phyloP scores from a whole-genome alignment of 2,329 filamentous ascomycete genomes.

The Trematosphaeria pertusa region DNA sequence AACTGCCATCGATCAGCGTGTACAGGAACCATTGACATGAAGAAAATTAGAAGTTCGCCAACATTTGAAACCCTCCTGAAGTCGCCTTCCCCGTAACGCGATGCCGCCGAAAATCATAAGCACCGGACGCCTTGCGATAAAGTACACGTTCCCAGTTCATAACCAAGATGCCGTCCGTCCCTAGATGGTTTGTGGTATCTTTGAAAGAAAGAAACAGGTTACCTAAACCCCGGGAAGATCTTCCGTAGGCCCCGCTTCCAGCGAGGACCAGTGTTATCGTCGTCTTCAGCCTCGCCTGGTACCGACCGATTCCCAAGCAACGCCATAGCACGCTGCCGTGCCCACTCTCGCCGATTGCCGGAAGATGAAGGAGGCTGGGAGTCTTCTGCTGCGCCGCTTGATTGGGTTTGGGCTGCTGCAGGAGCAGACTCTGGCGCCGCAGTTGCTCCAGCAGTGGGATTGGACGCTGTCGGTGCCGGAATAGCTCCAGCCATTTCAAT shows the following conservation, averaged over 20 bases:
- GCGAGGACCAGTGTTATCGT: conserved; percentile 24
- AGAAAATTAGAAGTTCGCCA: too few species aligned
- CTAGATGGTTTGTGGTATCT: conserved; percentile 12
- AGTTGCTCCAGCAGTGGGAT: not conserved
- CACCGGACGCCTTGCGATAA: not conserved
- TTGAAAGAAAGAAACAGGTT: conserved; percentile 7
- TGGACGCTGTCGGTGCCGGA: not conserved
- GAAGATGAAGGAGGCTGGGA: conserved; percentile 14
- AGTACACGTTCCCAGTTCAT: not conserved
- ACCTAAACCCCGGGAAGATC: conserved; percentile 44
- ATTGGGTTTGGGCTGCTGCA: conserved; percentile 3
- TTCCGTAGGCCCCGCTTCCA: conserved; percentile 41
- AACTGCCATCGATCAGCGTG: too few species aligned
- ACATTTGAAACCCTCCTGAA: too few species aligned
- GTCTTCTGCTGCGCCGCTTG: conserved; percentile 3
- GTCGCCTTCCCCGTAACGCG: too few species aligned
- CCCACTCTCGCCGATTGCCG: conserved; percentile 52
- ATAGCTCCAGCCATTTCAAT: conserved; percentile 37
- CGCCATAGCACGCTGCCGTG: conserved; percentile 52
- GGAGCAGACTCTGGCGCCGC: conserved; percentile 3
- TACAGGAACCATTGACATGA: too few species aligned
- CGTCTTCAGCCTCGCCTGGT: conserved; percentile 30
- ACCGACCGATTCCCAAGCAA: conserved; percentile 48
- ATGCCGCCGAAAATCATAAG: too few species aligned
- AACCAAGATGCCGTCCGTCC: not conserved